Conservation (phyloP, 495 filamentous ascomycete species). For the Chaetomidium leptoderma region DNA sequence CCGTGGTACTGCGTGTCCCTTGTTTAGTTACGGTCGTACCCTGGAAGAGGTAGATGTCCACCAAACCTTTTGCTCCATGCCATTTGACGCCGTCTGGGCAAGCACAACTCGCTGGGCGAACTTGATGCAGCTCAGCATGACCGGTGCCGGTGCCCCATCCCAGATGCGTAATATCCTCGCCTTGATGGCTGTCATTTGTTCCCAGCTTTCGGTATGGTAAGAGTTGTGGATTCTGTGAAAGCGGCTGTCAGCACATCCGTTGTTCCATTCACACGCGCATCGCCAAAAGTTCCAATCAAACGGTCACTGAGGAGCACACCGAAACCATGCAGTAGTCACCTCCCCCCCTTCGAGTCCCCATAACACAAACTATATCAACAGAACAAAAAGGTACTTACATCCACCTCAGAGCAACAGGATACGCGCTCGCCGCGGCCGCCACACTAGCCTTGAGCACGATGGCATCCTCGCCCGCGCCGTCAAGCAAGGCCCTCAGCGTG, state of each 20-base stretch:
- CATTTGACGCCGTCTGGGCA: slow-evolving; percentile 78
- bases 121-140: slow-evolving; percentile 93
- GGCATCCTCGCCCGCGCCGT: slow-evolving; percentile 66
- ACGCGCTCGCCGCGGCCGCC: slow-evolving; percentile 82
- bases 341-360: not conserved
- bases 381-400: slow-evolving; percentile 62
- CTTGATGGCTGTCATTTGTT: slow-evolving; percentile 84
- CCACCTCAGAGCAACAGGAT: slow-evolving; percentile 84
- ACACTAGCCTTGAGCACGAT: slow-evolving; percentile 76
- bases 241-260: slow-evolving; percentile 8
- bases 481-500: slow-evolving; percentile 66
- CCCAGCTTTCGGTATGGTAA: slow-evolving; percentile 75
- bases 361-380: not conserved
- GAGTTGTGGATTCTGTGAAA: slow-evolving; percentile 74
- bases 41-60: not conserved
- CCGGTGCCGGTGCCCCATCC: slow-evolving; percentile 71
- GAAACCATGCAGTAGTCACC: not conserved
- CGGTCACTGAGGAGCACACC: not conserved
- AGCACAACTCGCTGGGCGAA: slow-evolving; percentile 91
- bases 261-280: not conserved
- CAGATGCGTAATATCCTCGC: slow-evolving; percentile 79
- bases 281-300: not conserved
- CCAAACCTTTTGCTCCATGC: slow-evolving; percentile 81
- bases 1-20: slow-evolving; percentile 60
- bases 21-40: not conserved